These are phyloP conservation scores for Pyrenopolyporus hunteri DNA, from an alignment of 495 filamentous ascomycete species.

Conservation along the genomic window DNA sequence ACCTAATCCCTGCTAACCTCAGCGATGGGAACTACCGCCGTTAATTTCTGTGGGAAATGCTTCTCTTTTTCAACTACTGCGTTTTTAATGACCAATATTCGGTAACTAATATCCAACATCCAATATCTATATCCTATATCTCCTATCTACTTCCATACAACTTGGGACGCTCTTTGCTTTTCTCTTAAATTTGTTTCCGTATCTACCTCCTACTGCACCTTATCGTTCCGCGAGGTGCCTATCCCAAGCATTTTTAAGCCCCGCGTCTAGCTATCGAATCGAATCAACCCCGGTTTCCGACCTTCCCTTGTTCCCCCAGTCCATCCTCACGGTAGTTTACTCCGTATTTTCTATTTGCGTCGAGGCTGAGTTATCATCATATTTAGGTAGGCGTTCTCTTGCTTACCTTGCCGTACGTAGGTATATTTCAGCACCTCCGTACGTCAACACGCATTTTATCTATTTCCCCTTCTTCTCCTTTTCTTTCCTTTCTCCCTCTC, in stretches of 20 bases:
- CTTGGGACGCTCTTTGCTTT: too few species aligned
- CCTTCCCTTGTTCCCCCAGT: constrained; percentile 18
- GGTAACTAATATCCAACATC: too few species aligned
- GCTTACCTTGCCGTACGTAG: constrained; percentile 23
- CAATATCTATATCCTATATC: too few species aligned
- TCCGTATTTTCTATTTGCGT: constrained; percentile 38
- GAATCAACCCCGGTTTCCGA: constrained; percentile 33
- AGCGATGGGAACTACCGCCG: too few species aligned
- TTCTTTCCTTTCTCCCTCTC: constrained; percentile 28
- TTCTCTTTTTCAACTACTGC: too few species aligned
- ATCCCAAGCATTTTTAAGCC: constrained; percentile 11
- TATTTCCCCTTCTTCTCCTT: constrained; percentile 2
- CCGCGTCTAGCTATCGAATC: constrained; percentile 32
- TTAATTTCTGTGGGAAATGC: too few species aligned
- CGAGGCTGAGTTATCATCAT: constrained; percentile 34
- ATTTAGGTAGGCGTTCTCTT: constrained; percentile 2
- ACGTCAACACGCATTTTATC: constrained; percentile 1
- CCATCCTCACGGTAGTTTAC: constrained; percentile 28
- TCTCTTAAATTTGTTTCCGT: constrained; percentile 5
- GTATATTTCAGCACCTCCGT: constrained; percentile 21
- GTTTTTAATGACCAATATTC: too few species aligned
- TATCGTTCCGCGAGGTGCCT: constrained; percentile 9
- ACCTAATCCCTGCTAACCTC: too few species aligned
- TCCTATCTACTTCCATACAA: too few species aligned
- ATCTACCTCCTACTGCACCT: not conserved